Evolutionary conservation across 345 rosid genomes (phyloP).

Genomic region (Bruguiera sexangula): DNA sequence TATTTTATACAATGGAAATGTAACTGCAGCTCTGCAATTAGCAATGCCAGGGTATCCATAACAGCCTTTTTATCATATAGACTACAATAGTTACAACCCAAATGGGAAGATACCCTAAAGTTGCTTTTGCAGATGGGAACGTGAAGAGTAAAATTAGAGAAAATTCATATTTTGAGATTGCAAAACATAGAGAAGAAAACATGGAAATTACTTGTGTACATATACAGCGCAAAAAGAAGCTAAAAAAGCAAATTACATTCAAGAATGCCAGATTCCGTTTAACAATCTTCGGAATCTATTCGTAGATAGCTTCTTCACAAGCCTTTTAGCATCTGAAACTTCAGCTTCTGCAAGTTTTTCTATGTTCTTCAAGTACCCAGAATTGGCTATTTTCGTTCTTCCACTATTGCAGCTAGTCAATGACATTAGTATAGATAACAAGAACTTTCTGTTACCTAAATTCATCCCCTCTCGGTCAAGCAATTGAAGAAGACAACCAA

Average conservation of each 20-base stretch:
- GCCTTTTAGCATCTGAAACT: constrained; percentile 74
- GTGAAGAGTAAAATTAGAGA: not conserved
- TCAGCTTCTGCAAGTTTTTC: constrained; percentile 86
- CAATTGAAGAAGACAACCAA: constrained; percentile 54
- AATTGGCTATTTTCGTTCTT: constrained; percentile 69
- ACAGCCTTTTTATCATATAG: constrained; percentile 29
- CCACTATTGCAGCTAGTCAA: constrained; percentile 67
- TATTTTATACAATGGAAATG: constrained; percentile 2
- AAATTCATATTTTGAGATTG: constrained; percentile 8
- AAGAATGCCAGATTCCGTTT: constrained; percentile 79
- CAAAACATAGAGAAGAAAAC: constrained; percentile 19
- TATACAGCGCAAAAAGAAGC: constrained; percentile 34
- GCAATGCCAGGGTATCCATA: constrained; percentile 23
- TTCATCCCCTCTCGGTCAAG: constrained; percentile 60
- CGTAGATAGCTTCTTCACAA: constrained; percentile 68
- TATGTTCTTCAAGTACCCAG: constrained; percentile 73
- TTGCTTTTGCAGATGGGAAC: constrained; percentile 17
- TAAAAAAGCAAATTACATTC: constrained; percentile 19
- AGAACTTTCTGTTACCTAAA: constrained; percentile 50
- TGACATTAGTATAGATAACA: constrained; percentile 66
- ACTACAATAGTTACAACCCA: constrained; percentile 30
- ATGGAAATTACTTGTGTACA: constrained; percentile 25
- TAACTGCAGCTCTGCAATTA: constrained; percentile 8
- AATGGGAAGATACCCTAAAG: constrained; percentile 33
- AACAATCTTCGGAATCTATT: constrained; percentile 67